Evolutionary conservation across 1,139 yeast species (phyloP).

Genomic region (Ashbya aceris): DNA sequence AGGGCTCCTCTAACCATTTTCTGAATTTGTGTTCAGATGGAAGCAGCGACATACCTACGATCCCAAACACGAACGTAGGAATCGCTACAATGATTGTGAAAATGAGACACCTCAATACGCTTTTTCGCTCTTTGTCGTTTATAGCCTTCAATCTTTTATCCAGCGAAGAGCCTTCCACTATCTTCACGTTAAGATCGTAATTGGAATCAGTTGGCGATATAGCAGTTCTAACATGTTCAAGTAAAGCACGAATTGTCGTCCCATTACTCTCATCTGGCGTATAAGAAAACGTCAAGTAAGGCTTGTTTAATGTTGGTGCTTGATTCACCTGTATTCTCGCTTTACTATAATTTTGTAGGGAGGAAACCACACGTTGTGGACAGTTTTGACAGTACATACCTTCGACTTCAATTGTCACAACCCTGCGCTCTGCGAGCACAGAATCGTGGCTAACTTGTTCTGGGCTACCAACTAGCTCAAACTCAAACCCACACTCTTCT

Average conservation of each 20-base stretch:
- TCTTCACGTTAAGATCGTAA: constrained; percentile 41
- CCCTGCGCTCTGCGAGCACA: constrained; percentile 40
- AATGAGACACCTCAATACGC: constrained; percentile 39
- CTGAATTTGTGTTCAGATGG: constrained; percentile 37
- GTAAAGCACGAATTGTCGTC: constrained; percentile 41
- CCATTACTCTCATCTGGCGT: constrained; percentile 35
- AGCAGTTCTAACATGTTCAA: constrained; percentile 39
- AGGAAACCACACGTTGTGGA: constrained; percentile 46
- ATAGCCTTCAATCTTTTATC: constrained; percentile 54
- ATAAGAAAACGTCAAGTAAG: constrained; percentile 55
- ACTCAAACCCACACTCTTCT: constrained; percentile 62
- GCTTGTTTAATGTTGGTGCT: constrained; percentile 45
- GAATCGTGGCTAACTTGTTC: constrained; percentile 39
- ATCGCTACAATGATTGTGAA: constrained; percentile 47
- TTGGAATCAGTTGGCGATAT: constrained; percentile 21
- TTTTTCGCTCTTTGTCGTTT: constrained; percentile 41
- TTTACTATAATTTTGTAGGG: constrained; percentile 45
- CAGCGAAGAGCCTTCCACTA: constrained; percentile 49
- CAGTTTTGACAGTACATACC: constrained; percentile 71
- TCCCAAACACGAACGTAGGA: constrained; percentile 62
- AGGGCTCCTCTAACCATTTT: constrained; percentile 49
- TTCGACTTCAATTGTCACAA: constrained; percentile 46
- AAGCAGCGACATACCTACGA: constrained; percentile 59
- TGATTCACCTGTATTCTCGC: constrained; percentile 47
- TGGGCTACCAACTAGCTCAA: constrained; percentile 33